phyloP scores from a whole-genome alignment of 1,284 basidiomycete genomes.

The Ustilago xerochloae region DNA sequence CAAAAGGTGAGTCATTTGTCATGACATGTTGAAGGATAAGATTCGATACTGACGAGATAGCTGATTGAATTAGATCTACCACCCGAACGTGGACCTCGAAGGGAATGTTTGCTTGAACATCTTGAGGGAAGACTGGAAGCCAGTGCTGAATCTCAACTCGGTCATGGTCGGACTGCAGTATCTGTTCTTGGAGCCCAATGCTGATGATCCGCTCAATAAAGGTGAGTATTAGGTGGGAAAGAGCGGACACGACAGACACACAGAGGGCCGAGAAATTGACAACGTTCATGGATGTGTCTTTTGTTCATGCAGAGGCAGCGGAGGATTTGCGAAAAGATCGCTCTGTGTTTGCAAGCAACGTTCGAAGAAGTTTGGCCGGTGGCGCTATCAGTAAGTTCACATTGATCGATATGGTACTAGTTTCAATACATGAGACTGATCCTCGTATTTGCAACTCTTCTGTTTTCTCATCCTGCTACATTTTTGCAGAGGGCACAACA shows the following conservation, averaged over 20 bases:
- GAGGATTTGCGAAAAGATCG: constrained; percentile 65
- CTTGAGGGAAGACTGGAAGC: constrained; percentile 99
- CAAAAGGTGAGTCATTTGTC: constrained; percentile 77
- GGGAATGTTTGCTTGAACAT: constrained; percentile 92
- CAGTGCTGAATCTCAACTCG: constrained; percentile 94
- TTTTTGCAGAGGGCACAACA: constrained; percentile 49
- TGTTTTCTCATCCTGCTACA: background rate
- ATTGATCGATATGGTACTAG: too few relatives aligned
- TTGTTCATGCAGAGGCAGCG: constrained; percentile 61
- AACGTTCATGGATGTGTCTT: background rate
- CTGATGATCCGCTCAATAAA: constrained; percentile 98
- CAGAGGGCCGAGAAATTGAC: background rate
- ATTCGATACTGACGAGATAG: background rate
- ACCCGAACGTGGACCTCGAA: constrained; percentile 97
- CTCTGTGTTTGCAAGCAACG: constrained; percentile 57
- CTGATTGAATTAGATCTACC: constrained; percentile 81
- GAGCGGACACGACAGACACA: too few relatives aligned
- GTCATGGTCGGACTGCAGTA: constrained; percentile 98
- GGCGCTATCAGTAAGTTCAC: constrained; percentile 56
- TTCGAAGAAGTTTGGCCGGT: constrained; percentile 56
- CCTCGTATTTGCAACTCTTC: background rate
- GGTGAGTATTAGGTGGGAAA: constrained; percentile 72
- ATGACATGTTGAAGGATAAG: background rate
- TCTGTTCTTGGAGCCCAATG: constrained; percentile 97
- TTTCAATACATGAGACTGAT: too few relatives aligned